Evolutionary conservation across 352 stramenopile species (phyloP).

Genomic region (Phytophthora pini): DNA sequence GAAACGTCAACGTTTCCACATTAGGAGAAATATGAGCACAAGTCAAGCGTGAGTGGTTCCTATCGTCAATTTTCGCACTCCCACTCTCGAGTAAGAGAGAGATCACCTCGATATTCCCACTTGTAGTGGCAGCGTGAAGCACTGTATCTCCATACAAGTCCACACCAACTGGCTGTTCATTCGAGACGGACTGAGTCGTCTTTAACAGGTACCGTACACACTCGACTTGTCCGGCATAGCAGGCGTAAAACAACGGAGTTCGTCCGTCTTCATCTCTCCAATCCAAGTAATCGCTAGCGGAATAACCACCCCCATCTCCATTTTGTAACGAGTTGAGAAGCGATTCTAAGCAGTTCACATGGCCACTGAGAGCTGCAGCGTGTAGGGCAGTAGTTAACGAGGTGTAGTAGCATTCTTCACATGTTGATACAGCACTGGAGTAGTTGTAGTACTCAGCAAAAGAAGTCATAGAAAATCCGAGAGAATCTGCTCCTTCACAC

Average conservation of each 20-base stretch:
- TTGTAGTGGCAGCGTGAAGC: slow-evolving; percentile 62
- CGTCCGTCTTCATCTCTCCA: slow-evolving; percentile 70
- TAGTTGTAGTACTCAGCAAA: slow-evolving; percentile 63
- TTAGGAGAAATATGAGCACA: slow-evolving; percentile 56
- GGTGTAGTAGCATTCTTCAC: slow-evolving; percentile 68
- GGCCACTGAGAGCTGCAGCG: slow-evolving; percentile 59
- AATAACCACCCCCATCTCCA: slow-evolving; percentile 23
- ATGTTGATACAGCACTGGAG: slow-evolving; percentile 32
- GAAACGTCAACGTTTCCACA: slow-evolving; percentile 37
- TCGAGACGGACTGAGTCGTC: not conserved
- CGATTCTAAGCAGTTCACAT: slow-evolving; percentile 58
- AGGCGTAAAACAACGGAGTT: slow-evolving; percentile 77
- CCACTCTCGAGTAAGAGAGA: slow-evolving; percentile 47
- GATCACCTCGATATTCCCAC: slow-evolving; percentile 38
- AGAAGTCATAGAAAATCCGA: slow-evolving; percentile 61
- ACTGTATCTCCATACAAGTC: slow-evolving; percentile 69
- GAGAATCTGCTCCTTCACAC: slow-evolving; percentile 9
- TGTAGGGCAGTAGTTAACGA: slow-evolving; percentile 60
- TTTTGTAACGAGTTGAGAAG: slow-evolving; percentile 37
- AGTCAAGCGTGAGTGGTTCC: slow-evolving; percentile 47
- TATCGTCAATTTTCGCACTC: slow-evolving; percentile 48
- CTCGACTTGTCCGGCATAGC: slow-evolving; percentile 60
- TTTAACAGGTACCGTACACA: slow-evolving; percentile 53
- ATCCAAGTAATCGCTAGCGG: slow-evolving; percentile 44
- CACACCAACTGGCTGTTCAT: slow-evolving; percentile 14